Conservation (phyloP, 2,329 filamentous ascomycete species). For the Daldinia sp. region DNA sequence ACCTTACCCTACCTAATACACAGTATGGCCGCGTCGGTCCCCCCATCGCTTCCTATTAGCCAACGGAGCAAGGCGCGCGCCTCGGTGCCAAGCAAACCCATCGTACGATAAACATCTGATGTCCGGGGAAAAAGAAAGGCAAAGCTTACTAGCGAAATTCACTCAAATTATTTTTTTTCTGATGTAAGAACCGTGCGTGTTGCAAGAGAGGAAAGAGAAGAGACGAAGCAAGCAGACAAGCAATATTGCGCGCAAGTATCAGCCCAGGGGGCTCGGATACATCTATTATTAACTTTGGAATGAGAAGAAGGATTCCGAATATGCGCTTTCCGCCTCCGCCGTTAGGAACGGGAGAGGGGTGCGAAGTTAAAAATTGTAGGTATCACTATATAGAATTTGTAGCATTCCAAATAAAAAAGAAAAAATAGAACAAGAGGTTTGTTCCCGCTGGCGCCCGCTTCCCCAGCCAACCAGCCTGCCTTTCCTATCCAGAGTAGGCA, state of each 20-base stretch:
- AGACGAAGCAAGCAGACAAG: background rate
- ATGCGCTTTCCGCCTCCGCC: constrained; percentile 21
- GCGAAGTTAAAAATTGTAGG: constrained; percentile 11
- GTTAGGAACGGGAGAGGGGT: background rate
- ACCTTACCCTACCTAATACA: background rate
- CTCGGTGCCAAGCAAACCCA: constrained; percentile 24
- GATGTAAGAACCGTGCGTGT: constrained; percentile 15
- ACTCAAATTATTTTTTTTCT: constrained; percentile 21
- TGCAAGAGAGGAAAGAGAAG: background rate
- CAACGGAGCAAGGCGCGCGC: constrained; percentile 24
- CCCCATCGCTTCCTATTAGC: constrained; percentile 18
- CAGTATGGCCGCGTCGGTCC: background rate
- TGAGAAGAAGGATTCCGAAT: constrained; percentile 11
- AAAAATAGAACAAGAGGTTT: background rate
- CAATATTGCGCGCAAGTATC: constrained; percentile 18
- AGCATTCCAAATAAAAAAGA: constrained; percentile 13
- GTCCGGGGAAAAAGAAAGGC: background rate
- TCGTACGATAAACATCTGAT: constrained; percentile 37
- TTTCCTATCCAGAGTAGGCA: constrained; percentile 21
- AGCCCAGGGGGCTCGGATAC: constrained; percentile 1
- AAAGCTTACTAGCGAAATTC: constrained; percentile 24
- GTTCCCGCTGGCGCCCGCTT: constrained; percentile 13
- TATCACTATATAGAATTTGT: constrained; percentile 28
- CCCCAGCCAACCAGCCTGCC: constrained; percentile 8
- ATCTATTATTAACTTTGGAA: constrained; percentile 22